Base-by-base conservation (phyloP, 352 stramenopile species). In the Blastocystis sp. region DNA sequence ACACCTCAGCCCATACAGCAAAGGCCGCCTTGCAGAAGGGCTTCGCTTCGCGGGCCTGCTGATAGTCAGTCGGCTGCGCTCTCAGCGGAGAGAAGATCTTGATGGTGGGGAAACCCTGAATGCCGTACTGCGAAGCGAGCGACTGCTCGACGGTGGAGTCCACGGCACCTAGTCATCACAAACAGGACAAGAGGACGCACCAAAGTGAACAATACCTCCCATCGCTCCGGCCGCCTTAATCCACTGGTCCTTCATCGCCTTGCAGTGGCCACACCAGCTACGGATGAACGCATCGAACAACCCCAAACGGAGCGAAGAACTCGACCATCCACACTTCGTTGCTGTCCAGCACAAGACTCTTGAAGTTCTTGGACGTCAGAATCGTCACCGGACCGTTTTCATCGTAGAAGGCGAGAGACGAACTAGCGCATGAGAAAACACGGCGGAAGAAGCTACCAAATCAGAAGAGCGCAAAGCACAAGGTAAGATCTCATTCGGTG, bases 241-340 rank as follows among this genome's bases (percentile, higher is more conserved):
- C 63, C 67, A 89, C 50, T 89, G 61, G 33, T 89, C 79, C 79
- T 89, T 89, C 79, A 89, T 89, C 21, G 79, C 79, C 67, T 89
- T 89, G 45, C 79, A 89, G 41, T 89, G 79, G 0, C 79, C 79
- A 60, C 79, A 89, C 79, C 79, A 89, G 66, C 79, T 89, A 89
- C n/a, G 41, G 13, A 89, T 89, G 9, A 67, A 51, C 24, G 6
- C 9, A 76, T 35, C 31, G 21, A 6, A 2, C 39, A 80, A 89
- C 21, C 60, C 78, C 79, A n/a, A 24, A 89, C 79, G 79, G 79
- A 62, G 79, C 79, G 60, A 80, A 89, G 35, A 89, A 89, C 33
- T 89, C 79, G 6, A 89, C 79, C 79, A 89, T 89, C 79, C 79
- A 89, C 67, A 89, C 79, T 10, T 89, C 79, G 2, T 62, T 62